Conservation (phyloP, 441 rosid genomes). For the Gossypium trilobum region DNA sequence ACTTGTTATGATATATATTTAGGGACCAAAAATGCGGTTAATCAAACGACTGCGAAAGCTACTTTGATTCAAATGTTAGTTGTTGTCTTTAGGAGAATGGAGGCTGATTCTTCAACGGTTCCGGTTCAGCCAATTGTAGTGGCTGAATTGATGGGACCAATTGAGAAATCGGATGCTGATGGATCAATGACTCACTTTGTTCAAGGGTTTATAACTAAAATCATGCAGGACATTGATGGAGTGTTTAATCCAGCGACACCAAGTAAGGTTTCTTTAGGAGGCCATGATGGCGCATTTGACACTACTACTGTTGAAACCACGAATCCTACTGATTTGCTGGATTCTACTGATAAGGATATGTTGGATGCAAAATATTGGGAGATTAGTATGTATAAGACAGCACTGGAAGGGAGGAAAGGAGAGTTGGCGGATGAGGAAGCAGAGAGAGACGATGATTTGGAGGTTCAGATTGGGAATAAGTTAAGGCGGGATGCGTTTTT, state of each 20-base stretch:
- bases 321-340: conserved; percentile 90
- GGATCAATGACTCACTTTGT: conserved; percentile 84
- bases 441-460: conserved; percentile 85
- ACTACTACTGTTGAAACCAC: conserved; percentile 81
- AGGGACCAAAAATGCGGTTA: conserved; percentile 80
- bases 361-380: conserved; percentile 99
- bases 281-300: conserved; percentile 75
- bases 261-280: conserved; percentile 39
- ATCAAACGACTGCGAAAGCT: conserved; percentile 92
- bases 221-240: conserved; percentile 89
- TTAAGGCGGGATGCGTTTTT: conserved; percentile 91
- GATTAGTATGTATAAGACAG: conserved; percentile 96
- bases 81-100: conserved; percentile 93
- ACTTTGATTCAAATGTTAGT: conserved; percentile 90
- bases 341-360: conserved; percentile 97
- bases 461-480: conserved; percentile 97
- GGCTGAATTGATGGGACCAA: conserved; percentile 85
- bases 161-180: conserved; percentile 74
- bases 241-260: conserved; percentile 57
- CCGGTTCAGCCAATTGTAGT: conserved; percentile 97
- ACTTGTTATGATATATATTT: conserved; percentile 86
- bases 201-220: conserved; percentile 89
- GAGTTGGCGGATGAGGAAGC: conserved; percentile 74
- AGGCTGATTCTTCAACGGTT: conserved; percentile 88
- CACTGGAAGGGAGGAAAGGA: conserved; percentile 94